Conservation (phyloP, 495 filamentous ascomycete genomes). For the Xanthoparmelia taractica region DNA sequence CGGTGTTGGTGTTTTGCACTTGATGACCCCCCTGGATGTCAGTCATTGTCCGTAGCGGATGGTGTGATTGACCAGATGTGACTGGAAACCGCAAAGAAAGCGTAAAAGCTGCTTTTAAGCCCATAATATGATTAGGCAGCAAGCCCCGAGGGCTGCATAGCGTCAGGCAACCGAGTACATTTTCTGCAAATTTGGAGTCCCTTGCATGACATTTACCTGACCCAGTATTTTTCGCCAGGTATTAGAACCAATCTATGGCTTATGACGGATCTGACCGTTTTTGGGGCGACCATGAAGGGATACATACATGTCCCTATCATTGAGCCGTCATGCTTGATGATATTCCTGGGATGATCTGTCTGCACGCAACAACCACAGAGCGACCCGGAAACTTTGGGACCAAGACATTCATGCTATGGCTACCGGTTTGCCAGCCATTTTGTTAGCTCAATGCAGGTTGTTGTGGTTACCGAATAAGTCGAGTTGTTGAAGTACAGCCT, state of each 20-base stretch:
- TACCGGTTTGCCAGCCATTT: no score
- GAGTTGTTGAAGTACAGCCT: background rate
- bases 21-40: background rate
- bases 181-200: background rate
- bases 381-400: no score
- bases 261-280: no score
- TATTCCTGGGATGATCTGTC: no score
- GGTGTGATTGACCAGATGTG: background rate
- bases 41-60: background rate
- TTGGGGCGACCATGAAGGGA: no score
- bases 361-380: no score
- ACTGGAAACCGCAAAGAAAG: background rate
- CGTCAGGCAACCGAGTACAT: background rate
- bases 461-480: no score
- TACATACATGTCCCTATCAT: background rate
- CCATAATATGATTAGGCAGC: background rate
- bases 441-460: no score
- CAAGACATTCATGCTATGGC: no score
- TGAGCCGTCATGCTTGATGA: background rate
- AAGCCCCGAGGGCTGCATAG: background rate
- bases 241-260: no score
- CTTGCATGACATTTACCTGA: background rate
- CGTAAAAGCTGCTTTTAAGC: background rate
- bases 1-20: background rate
- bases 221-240: no score